These are phyloP conservation scores for Zygosaccharomyces pseudorouxii DNA, from an alignment of 805 yeast genomes.

Conservation along the genomic window DNA sequence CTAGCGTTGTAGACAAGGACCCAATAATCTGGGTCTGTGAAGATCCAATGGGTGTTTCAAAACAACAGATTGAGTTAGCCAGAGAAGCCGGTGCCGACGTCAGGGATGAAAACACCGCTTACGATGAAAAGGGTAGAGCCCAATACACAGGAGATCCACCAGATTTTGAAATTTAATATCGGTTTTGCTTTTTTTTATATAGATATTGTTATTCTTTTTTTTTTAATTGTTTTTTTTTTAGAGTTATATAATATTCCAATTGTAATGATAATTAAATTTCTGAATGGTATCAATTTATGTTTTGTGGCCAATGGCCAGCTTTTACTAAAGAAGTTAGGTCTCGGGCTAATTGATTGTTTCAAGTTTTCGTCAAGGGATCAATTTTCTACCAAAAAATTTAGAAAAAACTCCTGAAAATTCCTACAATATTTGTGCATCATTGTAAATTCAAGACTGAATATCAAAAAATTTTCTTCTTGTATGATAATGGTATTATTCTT, in stretches of 20 bases:
- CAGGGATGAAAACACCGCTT: conserved; percentile 52
- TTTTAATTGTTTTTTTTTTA: background rate
- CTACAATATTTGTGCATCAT: too few species aligned
- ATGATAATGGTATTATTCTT: too few species aligned
- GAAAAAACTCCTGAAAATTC: too few species aligned
- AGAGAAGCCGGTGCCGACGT: conserved; percentile 49
- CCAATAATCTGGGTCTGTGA: conserved; percentile 69
- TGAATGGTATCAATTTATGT: too few species aligned
- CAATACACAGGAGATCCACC: conserved; percentile 65
- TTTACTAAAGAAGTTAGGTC: too few species aligned
- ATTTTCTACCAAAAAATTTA: too few species aligned
- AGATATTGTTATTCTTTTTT: background rate
- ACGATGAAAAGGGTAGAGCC: conserved; percentile 53
- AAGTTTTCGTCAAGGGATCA: too few species aligned
- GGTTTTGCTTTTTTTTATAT: background rate
- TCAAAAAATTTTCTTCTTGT: too few species aligned
- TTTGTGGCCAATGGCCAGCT: too few species aligned
- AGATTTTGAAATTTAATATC: conserved; percentile 42
- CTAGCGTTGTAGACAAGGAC: conserved; percentile 27
- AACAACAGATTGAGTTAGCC: conserved; percentile 52
- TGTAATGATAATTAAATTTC: too few species aligned
- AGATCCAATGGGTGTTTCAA: conserved; percentile 64
- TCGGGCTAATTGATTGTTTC: too few species aligned
- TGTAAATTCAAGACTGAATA: too few species aligned
- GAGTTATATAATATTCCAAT: background rate